Percentiles rank a stretch among this genome's conserved stretches.
Evolutionary conservation across 345 rosid species (phyloP).

Genomic region (Euphorbia peplus): DNA sequence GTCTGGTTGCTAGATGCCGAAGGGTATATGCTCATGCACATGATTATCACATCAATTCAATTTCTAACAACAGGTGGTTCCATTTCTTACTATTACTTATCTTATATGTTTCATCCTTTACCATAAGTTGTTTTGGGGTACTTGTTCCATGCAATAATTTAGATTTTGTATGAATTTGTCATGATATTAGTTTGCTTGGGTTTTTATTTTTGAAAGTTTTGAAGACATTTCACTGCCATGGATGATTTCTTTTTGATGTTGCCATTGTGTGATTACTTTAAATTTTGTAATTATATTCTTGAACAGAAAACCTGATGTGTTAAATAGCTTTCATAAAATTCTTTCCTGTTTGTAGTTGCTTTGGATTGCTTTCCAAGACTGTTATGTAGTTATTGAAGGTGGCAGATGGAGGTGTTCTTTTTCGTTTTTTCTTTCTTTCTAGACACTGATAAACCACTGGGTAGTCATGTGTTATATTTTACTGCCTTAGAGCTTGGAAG

Average conservation of each 20-base stretch:
- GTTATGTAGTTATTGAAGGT: background rate
- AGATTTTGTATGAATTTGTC: background rate
- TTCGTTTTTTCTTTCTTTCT: background rate
- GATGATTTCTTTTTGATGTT: background rate
- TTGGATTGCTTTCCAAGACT: background rate
- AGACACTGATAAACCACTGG: background rate
- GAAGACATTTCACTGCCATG: background rate
- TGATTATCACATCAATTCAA: conserved; percentile 98
- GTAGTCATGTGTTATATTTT: background rate
- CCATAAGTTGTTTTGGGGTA: background rate
- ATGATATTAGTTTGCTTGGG: background rate
- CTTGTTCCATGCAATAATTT: background rate
- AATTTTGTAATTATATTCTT: background rate
- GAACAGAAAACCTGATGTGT: background rate
- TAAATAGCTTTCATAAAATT: background rate
- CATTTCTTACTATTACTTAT: conserved; percentile 6
- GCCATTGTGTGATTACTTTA: background rate
- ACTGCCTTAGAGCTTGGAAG: background rate
- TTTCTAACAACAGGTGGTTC: conserved; percentile 81
- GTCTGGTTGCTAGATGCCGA: conserved; percentile 85
- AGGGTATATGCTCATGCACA: conserved; percentile 98
- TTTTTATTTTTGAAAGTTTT: background rate
- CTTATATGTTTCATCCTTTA: background rate
- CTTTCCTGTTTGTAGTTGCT: background rate
- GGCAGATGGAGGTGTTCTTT: background rate